Base-by-base conservation (phyloP, 768 basidiomycete genomes). In the Dioszegia crocea region DNA sequence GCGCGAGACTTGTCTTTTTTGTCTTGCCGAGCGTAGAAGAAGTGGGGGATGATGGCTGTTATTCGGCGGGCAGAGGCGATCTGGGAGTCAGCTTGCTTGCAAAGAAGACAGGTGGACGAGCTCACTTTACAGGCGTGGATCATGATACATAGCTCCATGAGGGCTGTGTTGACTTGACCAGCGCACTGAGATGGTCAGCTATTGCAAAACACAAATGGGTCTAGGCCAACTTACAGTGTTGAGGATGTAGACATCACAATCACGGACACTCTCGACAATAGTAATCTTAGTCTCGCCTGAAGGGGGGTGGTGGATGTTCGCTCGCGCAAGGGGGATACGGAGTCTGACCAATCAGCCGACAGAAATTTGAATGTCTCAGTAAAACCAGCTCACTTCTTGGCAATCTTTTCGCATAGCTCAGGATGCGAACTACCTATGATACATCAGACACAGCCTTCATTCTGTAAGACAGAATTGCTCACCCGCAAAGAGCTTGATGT, bases 121-220 rank as follows among this genome's bases (percentile, higher is more conserved):
- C 65, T 55, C 59, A 73, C 71, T 78, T 90, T 94, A 82, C 94
- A 97, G 0, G 94, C 93, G 56, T 94, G 97, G 70, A 96, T 91
- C 80, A 99, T 86, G 75, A 99, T 90, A 76, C 98, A 88, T 63
- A 99, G 89, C 77, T 99, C 96, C 91, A 99, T 94, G 64, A 98
- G 81, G 77, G 91, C 87, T 79, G 96, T 93, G 78, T 96, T 94
- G 75, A 91, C 91, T 71, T 92, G 91, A 30, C 75, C 75, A 2
- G 73, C 71, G 21, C 71, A 65, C 75, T 76, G 31, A 14, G 2
- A 33, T 26, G 24, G n/a, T 43, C 52, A 41, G 30, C 38, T 19
- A 16, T 17, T 51, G 5, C 14, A 2, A n/a, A 11, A 3, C 21
- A 17, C 49, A 19, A 2, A 2, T 6, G 5, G 17, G 14, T 40